Evolutionary conservation across 2,329 filamentous ascomycete genomes (phyloP), one percentile per base, ranked within the genome.

Genomic region (Rugonectria rugulosa): DNA sequence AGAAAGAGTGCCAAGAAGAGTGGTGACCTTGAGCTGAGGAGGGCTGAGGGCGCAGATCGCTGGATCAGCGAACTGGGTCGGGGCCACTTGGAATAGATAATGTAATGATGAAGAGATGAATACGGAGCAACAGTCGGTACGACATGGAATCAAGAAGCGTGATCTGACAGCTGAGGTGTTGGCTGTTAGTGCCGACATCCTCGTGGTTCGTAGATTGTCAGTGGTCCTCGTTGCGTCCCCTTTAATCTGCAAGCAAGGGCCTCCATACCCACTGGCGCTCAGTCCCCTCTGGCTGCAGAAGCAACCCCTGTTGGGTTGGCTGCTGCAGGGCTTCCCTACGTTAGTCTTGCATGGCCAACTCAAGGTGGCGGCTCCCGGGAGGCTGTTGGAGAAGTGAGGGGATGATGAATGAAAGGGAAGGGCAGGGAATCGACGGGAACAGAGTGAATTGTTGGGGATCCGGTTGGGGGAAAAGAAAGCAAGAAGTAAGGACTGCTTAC

Each of bases 91-190:
- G 11, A 21, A 38, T 6, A 21, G 34, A 19, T 42, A 43, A 41
- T 50, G 40, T 49, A 50, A 45, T 41, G 40, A 55, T 41, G 38
- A 47, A 47, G 12, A 29, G n/a, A n/a, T n/a, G n/a, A n/a, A n/a
- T n/a, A n/a, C n/a, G n/a, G n/a, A n/a, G n/a, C n/a, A n/a, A 36
- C 36, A 21, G 14, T 21, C 15, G n/a, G 17, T 20, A 21, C 19
- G n/a, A 11, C 12, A 31, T n/a, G 27, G 21, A 49, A 41, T 34
- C 31, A 23, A 31, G 31, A 36, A 36, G 15, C 32, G 10, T 36
- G 12, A 9, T 9, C 32, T 8, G 32, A n/a, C n/a, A n/a, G n/a
- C n/a, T n/a, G n/a, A n/a, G n/a, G n/a, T n/a, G n/a, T n/a, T n/a
- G n/a, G n/a, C n/a, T n/a, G n/a, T n/a, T n/a, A n/a, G 8, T 36